A percentile compares a stretch with the other conserved stretches of the same genome.
Evolutionary conservation across 768 basidiomycete genomes (phyloP).

Genomic region (Auricularia sp.): DNA sequence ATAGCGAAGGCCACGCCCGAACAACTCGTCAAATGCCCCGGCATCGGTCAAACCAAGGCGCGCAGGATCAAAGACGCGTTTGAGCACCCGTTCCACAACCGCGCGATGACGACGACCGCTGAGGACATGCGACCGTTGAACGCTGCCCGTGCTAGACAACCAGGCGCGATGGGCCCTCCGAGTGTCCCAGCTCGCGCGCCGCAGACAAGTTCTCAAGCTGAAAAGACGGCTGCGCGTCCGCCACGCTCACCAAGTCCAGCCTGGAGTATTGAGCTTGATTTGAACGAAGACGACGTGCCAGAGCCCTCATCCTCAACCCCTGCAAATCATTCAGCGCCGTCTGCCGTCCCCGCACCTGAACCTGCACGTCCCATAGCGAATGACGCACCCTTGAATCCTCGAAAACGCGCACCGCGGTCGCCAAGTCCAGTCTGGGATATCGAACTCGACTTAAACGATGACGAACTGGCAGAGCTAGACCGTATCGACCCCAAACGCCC

Average conservation of each 20-base stretch:
- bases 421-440: constrained; percentile 67
- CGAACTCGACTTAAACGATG: constrained; percentile 37
- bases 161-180: background rate
- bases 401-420: constrained; percentile 20
- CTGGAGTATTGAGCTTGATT: constrained; percentile 40
- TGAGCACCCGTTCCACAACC: constrained; percentile 72
- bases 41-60: constrained; percentile 90
- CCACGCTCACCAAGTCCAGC: constrained; percentile 18
- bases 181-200: background rate
- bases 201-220: background rate
- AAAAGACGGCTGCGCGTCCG: constrained; percentile 6
- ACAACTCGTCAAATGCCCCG: constrained; percentile 74
- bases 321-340: background rate
- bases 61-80: constrained; percentile 86
- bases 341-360: background rate
- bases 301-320: background rate
- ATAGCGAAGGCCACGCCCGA: constrained; percentile 66
- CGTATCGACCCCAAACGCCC: background rate
- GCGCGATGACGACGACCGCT: constrained; percentile 21
- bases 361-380: background rate
- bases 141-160: background rate
- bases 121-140: constrained; percentile 11
- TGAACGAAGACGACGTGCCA: constrained; percentile 15
- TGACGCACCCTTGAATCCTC: background rate
- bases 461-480: background rate